Evolutionary conservation across 805 yeast species (phyloP), one percentile per base, ranked within the genome.

Genomic region (Starmera amethionina): DNA sequence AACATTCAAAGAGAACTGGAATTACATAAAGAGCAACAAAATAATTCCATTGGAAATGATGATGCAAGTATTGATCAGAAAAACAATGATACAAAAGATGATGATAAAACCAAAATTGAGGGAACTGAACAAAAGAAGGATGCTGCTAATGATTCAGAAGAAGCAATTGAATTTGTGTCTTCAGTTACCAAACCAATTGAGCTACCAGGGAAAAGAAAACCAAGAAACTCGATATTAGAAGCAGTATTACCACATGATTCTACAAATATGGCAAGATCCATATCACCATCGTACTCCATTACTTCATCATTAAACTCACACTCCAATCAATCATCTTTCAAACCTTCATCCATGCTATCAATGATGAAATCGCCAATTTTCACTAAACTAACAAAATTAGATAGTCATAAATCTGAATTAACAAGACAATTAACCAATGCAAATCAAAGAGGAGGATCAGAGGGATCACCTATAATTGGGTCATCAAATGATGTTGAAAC

Each of bases 141-240:
- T 22, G 27, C 9, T 22, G 4, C 27, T 7, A 22, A 22, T 22
- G 27, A 22, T 22, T 22, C 6, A 8, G 62, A 55, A 13, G 52
- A 42, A n/a, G 50, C 46, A 4, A 32, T 50, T 19, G 54, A 48
- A 18, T 46, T 47, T 34, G 43, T 43, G 7, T 15, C 33, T 1
- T 15, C 19, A 7, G 35, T 41, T 3, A 33, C 55, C 2, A 48
- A 46, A 5, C 57, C 56, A 8, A 51, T 50, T 5, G 15, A 35
- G 4, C 40, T 37, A 19, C 38, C 42, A 14, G 25, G 41, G 3
- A 44, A 48, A 30, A 32, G 48, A 34, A 44, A 46, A 2, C 36
- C 43, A 33, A 47, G 56, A 22, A 47, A 48, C 22, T 58, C 60
- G 3, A 37, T 52, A n/a, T 43, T 56, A 13, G 60, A 55, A 32